Evolutionary conservation across 2,329 filamentous ascomycete species (phyloP).

Genomic region (Fusarium xylarioides): DNA sequence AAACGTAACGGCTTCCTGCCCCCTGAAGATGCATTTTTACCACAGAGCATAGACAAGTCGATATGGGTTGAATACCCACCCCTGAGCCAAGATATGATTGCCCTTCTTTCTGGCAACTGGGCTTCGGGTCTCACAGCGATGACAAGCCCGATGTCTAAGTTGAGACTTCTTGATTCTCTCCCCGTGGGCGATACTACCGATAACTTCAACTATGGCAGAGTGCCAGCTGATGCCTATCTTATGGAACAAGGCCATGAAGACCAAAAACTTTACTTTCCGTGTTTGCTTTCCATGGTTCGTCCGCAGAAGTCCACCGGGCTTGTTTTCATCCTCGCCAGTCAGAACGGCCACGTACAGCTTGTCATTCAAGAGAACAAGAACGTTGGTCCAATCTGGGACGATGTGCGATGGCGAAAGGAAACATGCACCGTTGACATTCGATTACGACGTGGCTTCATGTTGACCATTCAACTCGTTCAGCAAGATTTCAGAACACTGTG

Average conservation of each 20-base stretch:
- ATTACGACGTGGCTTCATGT: conserved; percentile 78
- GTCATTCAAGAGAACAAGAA: conserved; percentile 75
- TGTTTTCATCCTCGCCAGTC: conserved; percentile 79
- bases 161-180: conserved; percentile 72
- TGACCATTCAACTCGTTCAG: conserved; percentile 76
- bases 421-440: conserved; percentile 72
- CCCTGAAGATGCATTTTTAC: conserved; percentile 72
- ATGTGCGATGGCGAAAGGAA: conserved; percentile 81
- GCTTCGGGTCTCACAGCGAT: conserved; percentile 59
- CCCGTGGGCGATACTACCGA: conserved; percentile 79
- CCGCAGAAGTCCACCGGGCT: conserved; percentile 74
- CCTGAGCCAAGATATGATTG: conserved; percentile 75
- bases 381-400: conserved; percentile 79
- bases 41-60: conserved; percentile 79
- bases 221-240: conserved; percentile 77
- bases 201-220: conserved; percentile 81
- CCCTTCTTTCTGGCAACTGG: conserved; percentile 72
- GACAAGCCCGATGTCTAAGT: conserved; percentile 56
- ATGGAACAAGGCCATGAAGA: conserved; percentile 77
- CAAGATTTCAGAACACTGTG: conserved; percentile 82
- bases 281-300: conserved; percentile 79
- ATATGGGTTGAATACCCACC: conserved; percentile 84
- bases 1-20: conserved; percentile 83
- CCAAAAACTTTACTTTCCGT: conserved; percentile 75
- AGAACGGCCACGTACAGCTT: conserved; percentile 80